Conservation (phyloP, 2,329 filamentous ascomycete genomes). For the Trichoderma breve region DNA sequence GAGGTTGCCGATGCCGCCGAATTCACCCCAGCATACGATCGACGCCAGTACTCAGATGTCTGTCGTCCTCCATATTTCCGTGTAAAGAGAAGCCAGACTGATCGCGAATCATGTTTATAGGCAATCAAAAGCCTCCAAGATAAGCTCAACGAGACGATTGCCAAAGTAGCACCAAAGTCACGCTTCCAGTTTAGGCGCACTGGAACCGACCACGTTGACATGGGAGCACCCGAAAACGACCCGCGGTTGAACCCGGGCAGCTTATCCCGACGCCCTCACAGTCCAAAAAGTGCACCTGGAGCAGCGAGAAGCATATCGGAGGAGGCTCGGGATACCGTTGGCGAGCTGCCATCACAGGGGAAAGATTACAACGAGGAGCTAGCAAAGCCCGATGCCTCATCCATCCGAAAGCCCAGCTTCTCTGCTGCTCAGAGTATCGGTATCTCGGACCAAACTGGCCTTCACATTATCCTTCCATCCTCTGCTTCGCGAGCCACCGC, state of each 20-base stretch:
- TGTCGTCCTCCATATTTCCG: not conserved
- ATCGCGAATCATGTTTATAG: conserved; percentile 38
- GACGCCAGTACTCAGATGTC: conserved; percentile 79
- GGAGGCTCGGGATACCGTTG: conserved; percentile 36
- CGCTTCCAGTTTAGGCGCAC: conserved; percentile 75
- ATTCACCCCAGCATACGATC: conserved; percentile 85
- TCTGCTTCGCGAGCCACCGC: conserved; percentile 69
- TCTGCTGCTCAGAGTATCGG: conserved; percentile 58
- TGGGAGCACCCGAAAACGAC: conserved; percentile 45
- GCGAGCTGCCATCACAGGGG: conserved; percentile 40
- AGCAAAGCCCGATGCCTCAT: conserved; percentile 36
- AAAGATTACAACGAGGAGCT: conserved; percentile 60
- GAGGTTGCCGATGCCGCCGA: conserved; percentile 81
- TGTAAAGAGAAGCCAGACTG: not conserved
- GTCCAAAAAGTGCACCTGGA: conserved; percentile 19
- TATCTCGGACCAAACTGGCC: conserved; percentile 63
- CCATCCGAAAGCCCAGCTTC: conserved; percentile 61
- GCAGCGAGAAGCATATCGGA: conserved; percentile 21
- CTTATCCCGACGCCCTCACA: conserved; percentile 31
- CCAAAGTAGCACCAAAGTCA: conserved; percentile 67
- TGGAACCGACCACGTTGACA: conserved; percentile 37
- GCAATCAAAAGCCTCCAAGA: conserved; percentile 79
- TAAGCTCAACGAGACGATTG: conserved; percentile 68
- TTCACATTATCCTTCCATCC: conserved; percentile 74
- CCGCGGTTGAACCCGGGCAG: conserved; percentile 41